Conservation (phyloP, 139 green algal genomes). For the Pseudopediastrum boryanum region DNA sequence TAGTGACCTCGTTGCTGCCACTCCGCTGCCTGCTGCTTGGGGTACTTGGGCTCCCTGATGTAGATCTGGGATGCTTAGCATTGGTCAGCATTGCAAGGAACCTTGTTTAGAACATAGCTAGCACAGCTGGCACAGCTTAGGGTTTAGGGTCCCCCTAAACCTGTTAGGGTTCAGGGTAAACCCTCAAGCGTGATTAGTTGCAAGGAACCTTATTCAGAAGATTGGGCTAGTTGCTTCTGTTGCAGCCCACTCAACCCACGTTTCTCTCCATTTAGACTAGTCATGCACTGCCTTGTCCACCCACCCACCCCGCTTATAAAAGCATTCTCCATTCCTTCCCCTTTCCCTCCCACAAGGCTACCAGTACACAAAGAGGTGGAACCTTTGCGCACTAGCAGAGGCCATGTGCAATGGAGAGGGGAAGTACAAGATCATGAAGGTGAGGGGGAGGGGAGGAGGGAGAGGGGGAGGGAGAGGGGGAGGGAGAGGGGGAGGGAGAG, state of each 20-base stretch:
- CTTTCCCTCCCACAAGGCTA: neutral
- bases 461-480: too few relatives aligned
- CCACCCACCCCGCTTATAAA: neutral
- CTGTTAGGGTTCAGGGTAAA: too few relatives aligned
- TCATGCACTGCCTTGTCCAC: neutral
- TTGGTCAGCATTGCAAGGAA: too few relatives aligned
- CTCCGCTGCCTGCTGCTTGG: too few relatives aligned
- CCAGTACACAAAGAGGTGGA: slow-evolving; percentile 7
- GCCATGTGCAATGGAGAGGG: slow-evolving; percentile 13
- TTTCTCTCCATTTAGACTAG: neutral
- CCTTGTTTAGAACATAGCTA: too few relatives aligned
- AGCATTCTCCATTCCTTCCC: neutral
- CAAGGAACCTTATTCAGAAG: neutral
- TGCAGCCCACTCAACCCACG: neutral
- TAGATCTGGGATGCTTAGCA: too few relatives aligned
- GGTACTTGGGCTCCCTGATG: too few relatives aligned
- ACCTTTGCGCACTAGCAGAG: slow-evolving; percentile 7
- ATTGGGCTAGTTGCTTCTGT: neutral
- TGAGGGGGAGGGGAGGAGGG: neutral
- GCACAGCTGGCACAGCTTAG: too few relatives aligned
- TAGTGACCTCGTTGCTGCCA: too few relatives aligned
- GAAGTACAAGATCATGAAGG: slow-evolving; percentile 15
- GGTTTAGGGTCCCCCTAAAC: too few relatives aligned
- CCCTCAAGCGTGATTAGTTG: too few relatives aligned
- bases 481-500: too few relatives aligned